phyloP scores from a whole-genome alignment of 179 eudicot species.

The Nepenthes alata region DNA sequence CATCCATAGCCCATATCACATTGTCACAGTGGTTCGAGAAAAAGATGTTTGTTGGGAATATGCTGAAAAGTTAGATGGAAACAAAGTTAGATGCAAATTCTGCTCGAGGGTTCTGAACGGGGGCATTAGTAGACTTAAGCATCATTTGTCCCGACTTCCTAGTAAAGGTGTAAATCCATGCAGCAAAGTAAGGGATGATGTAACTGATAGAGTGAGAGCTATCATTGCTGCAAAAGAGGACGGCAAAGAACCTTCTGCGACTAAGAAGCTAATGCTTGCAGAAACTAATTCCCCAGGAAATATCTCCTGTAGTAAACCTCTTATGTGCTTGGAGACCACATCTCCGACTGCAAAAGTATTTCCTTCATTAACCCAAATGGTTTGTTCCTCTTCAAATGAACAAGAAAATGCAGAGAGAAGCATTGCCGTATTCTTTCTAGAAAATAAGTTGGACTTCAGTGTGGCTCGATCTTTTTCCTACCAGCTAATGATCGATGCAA shows the following conservation, averaged over 20 bases:
- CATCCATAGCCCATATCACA: neutral
- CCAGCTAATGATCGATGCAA: slow-evolving; percentile 74
- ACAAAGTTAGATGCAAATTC: slow-evolving; percentile 91
- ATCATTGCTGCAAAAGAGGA: slow-evolving; percentile 70
- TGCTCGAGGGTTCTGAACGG: slow-evolving; percentile 76
- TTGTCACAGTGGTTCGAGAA: slow-evolving; percentile 79
- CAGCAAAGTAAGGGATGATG: slow-evolving; percentile 86
- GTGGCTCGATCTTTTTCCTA: slow-evolving; percentile 77
- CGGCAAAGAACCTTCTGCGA: slow-evolving; percentile 28
- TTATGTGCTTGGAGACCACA: slow-evolving; percentile 28
- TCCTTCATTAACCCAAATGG: slow-evolving; percentile 26
- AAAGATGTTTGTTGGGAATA: slow-evolving; percentile 96
- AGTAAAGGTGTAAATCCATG: slow-evolving; percentile 98
- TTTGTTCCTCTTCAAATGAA: slow-evolving; percentile 25
- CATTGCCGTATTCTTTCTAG: slow-evolving; percentile 83
- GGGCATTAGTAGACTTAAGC: slow-evolving; percentile 88
- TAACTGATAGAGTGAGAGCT: slow-evolving; percentile 58
- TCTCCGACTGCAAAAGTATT: slow-evolving; percentile 29
- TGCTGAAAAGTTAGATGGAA: slow-evolving; percentile 90
- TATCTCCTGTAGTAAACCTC: slow-evolving; percentile 22
- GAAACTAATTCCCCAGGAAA: slow-evolving; percentile 36
- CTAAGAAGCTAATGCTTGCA: slow-evolving; percentile 42
- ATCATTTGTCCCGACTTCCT: slow-evolving; percentile 89
- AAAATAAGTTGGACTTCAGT: slow-evolving; percentile 75
- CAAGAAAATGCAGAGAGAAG: slow-evolving; percentile 72